These are phyloP conservation scores for Oidium heveae DNA, from an alignment of 2,329 filamentous ascomycete species.

Conservation along the genomic window DNA sequence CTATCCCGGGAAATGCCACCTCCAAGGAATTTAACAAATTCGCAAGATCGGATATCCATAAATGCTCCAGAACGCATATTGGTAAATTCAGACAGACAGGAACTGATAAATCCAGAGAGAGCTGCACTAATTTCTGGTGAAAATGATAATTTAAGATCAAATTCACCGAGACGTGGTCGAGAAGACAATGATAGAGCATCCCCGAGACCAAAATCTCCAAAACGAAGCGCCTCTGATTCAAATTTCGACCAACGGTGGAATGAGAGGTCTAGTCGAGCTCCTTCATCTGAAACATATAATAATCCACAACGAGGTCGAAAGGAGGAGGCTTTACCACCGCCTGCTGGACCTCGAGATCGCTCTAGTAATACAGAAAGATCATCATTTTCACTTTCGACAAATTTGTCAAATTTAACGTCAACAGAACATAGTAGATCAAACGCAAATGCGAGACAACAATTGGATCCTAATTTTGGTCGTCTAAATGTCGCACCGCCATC, in stretches of 20 bases:
- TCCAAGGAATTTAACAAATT: slow-evolving; percentile 6
- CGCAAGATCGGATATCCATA: slow-evolving; percentile 8
- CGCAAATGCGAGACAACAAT: slow-evolving; percentile 15
- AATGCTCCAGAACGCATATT: slow-evolving; percentile 8
- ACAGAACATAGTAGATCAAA: slow-evolving; percentile 23
- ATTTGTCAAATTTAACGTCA: slow-evolving; percentile 18
- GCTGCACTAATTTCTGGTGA: slow-evolving; percentile 13
- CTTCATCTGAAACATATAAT: slow-evolving; percentile 5
- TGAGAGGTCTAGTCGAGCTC: slow-evolving; percentile 8
- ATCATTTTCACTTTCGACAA: slow-evolving; percentile 17
- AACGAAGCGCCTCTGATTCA: slow-evolving; percentile 17
- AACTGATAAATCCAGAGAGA: slow-evolving; percentile 14
- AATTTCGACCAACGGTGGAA: slow-evolving; percentile 15
- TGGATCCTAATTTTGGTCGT: slow-evolving; percentile 37
- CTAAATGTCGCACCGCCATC: slow-evolving; percentile 25
- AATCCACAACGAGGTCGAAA: slow-evolving; percentile 6
- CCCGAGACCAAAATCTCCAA: slow-evolving; percentile 24
- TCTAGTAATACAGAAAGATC: slow-evolving; percentile 15
- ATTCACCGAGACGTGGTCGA: slow-evolving; percentile 11
- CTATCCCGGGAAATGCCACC: slow-evolving; percentile 13
- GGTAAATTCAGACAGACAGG: slow-evolving; percentile 10
- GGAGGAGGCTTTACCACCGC: slow-evolving; percentile 10
- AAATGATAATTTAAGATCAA: slow-evolving; percentile 8
- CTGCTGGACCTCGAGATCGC: slow-evolving; percentile 18
- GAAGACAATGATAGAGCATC: slow-evolving; percentile 9